Evolutionary conservation across 257 asterid genomes (phyloP), one percentile per base, ranked within the genome.

Genomic region (Nicotiana noctiflora): DNA sequence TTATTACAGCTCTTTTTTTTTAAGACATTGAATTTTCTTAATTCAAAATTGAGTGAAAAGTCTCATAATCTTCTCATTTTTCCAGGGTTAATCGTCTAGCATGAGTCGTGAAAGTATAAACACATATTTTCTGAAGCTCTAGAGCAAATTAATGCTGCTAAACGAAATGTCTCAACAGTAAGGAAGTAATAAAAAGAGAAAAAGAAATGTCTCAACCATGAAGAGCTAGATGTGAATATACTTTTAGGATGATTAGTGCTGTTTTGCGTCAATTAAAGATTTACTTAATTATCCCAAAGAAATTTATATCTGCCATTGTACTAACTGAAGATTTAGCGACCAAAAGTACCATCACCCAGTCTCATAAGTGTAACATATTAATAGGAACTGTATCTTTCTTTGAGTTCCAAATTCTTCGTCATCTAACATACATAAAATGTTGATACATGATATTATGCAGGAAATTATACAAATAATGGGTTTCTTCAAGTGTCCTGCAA

Each of bases 401-500:
- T 51, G 79, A 25, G 79, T 49, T 49, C 17, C 61, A 74, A 46
- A 15, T 49, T 49, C 62, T 25, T 15, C 46, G 15, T 15, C 62
- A 23, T 74, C 79, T 74, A 25, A 74, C 79, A 49, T 74, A 23
- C 1, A 0, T 25, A 49, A 25, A 46, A 23, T 8, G 49, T 49
- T 25, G 44, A 25, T 40, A 25, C 37, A 74, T 74, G 62, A 74
- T 31, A 56, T 80, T 80, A 31, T 81, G 83, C 84, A 89, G 98
- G 98, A 82, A 93, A 90, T 66, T 94, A 94, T 88, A 93, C 92
- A 52, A 93, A 92, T 82, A 91, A 91, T 64, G 98, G 98, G 80
- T 94, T 88, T 89, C 93, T 94, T 70, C 91, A 83, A 87, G 90
- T 94, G 76, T 90, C 97, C 81, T 94, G 98, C 92, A 94, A 94